These are phyloP conservation scores for Didymella lethalis DNA, from an alignment of 2,329 filamentous ascomycete species.

Conservation along the genomic window DNA sequence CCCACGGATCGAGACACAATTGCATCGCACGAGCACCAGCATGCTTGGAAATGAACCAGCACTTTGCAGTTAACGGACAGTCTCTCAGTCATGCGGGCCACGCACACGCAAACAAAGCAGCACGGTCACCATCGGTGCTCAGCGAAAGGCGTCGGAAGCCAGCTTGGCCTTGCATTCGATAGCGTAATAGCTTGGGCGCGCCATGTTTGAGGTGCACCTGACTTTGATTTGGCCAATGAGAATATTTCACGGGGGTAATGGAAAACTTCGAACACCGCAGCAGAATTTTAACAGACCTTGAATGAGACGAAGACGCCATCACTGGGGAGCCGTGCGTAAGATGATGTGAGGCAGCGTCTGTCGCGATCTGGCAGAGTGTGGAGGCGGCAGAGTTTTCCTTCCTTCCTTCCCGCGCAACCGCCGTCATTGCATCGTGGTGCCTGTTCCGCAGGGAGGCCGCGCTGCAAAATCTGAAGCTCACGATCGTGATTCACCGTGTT, in stretches of 20 bases:
- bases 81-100: slow-evolving; percentile 45
- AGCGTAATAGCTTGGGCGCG: slow-evolving; percentile 42
- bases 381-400: slow-evolving; percentile 36
- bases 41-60: slow-evolving; percentile 34
- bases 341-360: slow-evolving; percentile 25
- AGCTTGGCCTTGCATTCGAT: slow-evolving; percentile 37
- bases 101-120: slow-evolving; percentile 35
- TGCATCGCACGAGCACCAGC: slow-evolving; percentile 32
- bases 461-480: slow-evolving; percentile 13
- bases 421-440: slow-evolving; percentile 23
- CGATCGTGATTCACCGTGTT: slow-evolving; percentile 20
- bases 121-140: slow-evolving; percentile 22
- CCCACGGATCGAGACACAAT: slow-evolving; percentile 39
- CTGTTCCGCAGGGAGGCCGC: slow-evolving; percentile 16
- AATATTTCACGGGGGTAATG: slow-evolving; percentile 40
- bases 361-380: slow-evolving; percentile 25
- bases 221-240: slow-evolving; percentile 22
- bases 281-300: slow-evolving; percentile 31
- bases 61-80: slow-evolving; percentile 57
- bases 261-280: slow-evolving; percentile 34
- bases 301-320: slow-evolving; percentile 31
- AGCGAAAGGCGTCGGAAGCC: slow-evolving; percentile 27
- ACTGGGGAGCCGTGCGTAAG: slow-evolving; percentile 23
- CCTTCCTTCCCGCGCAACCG: slow-evolving; percentile 24
- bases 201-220: slow-evolving; percentile 35